Conservation (phyloP, 2,329 filamentous ascomycete species). For the Sarocladium kiliense region DNA sequence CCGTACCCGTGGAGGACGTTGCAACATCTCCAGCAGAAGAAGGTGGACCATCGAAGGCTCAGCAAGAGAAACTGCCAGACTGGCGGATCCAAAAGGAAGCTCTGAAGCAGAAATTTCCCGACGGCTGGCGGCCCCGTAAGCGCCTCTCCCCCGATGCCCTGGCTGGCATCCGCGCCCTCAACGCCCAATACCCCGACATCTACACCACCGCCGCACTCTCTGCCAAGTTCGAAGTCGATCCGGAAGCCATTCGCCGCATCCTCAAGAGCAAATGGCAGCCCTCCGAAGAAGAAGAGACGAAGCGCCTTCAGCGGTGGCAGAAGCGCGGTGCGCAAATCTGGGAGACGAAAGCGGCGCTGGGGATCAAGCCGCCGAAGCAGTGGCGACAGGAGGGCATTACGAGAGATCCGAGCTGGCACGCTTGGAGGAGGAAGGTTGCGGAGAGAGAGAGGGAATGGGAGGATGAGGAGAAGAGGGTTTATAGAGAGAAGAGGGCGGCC, state of each 20-base stretch:
- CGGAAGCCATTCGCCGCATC: constrained; percentile 83
- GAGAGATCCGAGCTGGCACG: constrained; percentile 37
- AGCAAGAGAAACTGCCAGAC: constrained; percentile 29
- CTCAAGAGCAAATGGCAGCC: constrained; percentile 74
- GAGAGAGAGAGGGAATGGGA: constrained; percentile 23
- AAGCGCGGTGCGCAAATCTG: constrained; percentile 56
- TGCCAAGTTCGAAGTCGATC: constrained; percentile 75
- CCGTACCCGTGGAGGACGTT: neutral
- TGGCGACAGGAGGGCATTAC: constrained; percentile 54
- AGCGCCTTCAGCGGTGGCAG: constrained; percentile 57
- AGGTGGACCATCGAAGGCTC: constrained; percentile 6
- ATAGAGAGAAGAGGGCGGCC: constrained; percentile 19
- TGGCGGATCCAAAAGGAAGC: constrained; percentile 78
- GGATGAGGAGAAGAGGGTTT: constrained; percentile 21
- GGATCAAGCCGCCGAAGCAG: constrained; percentile 54
- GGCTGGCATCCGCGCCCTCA: constrained; percentile 80
- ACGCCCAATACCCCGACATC: constrained; percentile 68
- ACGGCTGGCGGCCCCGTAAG: constrained; percentile 79
- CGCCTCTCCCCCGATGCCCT: constrained; percentile 87
- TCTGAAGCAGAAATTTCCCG: constrained; percentile 71
- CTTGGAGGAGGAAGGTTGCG: constrained; percentile 23
- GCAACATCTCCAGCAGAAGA: neutral
- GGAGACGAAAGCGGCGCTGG: constrained; percentile 53
- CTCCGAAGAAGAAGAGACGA: constrained; percentile 49
- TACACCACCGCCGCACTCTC: constrained; percentile 74